phyloP scores from a whole-genome alignment of 495 filamentous ascomycete genomes.

The Hypoxylon rickii region DNA sequence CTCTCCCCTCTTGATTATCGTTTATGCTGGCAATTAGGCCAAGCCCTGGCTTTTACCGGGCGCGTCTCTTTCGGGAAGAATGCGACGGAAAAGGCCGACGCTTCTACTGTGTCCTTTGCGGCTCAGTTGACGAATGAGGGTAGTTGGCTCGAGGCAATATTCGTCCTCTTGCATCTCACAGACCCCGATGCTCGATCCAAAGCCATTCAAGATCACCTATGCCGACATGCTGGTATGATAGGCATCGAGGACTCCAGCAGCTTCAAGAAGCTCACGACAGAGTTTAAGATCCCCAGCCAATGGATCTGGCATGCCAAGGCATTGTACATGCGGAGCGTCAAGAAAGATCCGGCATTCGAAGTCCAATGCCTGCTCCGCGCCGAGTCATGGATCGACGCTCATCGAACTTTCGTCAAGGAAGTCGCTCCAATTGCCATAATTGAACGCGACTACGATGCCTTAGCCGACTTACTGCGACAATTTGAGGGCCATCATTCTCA shows the following conservation, averaged over 20 bases:
- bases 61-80: slow-evolving; percentile 48
- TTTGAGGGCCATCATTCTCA: slow-evolving; percentile 61
- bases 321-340: slow-evolving; percentile 70
- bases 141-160: slow-evolving; percentile 70
- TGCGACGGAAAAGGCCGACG: slow-evolving; percentile 61
- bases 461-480: slow-evolving; percentile 65
- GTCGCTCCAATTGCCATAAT: slow-evolving; percentile 83
- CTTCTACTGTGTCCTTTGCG: slow-evolving; percentile 70
- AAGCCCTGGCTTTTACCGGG: slow-evolving; percentile 56
- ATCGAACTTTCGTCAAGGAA: slow-evolving; percentile 73
- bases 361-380: slow-evolving; percentile 77
- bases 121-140: slow-evolving; percentile 69
- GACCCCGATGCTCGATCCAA: slow-evolving; percentile 63
- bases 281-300: slow-evolving; percentile 66
- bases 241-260: slow-evolving; percentile 53
- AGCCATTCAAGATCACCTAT: slow-evolving; percentile 71
- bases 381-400: slow-evolving; percentile 76
- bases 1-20: slow-evolving; percentile 72
- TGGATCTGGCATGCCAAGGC: slow-evolving; percentile 93
- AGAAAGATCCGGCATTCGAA: slow-evolving; percentile 66
- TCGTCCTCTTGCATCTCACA: slow-evolving; percentile 77
- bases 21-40: slow-evolving; percentile 80
- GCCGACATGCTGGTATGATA: slow-evolving; percentile 64
- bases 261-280: slow-evolving; percentile 62
- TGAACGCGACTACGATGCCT: slow-evolving; percentile 68